A percentile compares a stretch with the other conserved stretches of the same genome.
phyloP scores from a whole-genome alignment of 768 basidiomycete genomes.

The Russula sp. region DNA sequence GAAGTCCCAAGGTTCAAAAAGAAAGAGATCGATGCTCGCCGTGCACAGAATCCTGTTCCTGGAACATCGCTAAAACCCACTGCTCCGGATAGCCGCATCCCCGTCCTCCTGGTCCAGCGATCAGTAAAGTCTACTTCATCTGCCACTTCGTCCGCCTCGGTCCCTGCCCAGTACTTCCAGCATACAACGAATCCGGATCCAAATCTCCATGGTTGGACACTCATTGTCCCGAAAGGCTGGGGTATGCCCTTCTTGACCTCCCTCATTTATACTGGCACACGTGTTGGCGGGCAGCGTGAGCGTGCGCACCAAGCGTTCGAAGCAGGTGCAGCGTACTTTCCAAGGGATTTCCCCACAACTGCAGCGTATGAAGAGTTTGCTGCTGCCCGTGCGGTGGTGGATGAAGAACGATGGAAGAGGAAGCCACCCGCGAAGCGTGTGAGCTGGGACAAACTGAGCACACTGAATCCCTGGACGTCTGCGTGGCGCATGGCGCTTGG shows the following conservation, averaged over 20 bases:
- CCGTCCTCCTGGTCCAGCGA: conserved; percentile 75
- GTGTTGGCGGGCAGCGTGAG: conserved; percentile 81
- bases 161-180: conserved; percentile 2
- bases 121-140: conserved; percentile 44
- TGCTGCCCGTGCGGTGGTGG: conserved; percentile 41
- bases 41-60: conserved; percentile 72
- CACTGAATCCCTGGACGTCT: conserved; percentile 63
- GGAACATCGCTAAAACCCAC: conserved; percentile 62
- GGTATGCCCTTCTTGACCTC: conserved; percentile 84
- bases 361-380: conserved; percentile 46
- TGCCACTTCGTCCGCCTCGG: conserved; percentile 19
- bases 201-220: conserved; percentile 74
- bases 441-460: conserved; percentile 59
- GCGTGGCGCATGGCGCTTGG: conserved; percentile 75
- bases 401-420: conserved; percentile 58
- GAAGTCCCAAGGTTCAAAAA: conserved; percentile 66
- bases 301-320: conserved; percentile 77
- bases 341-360: conserved; percentile 68
- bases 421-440: conserved; percentile 85
- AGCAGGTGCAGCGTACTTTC: conserved; percentile 66
- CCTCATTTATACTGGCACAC: conserved; percentile 73
- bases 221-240: conserved; percentile 86
- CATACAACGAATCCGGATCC: conserved; percentile 16
- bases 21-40: conserved; percentile 78
- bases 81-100: conserved; percentile 75